Evolutionary conservation across 495 filamentous ascomycete species (phyloP).

Genomic region (Oidiodendron maius): DNA sequence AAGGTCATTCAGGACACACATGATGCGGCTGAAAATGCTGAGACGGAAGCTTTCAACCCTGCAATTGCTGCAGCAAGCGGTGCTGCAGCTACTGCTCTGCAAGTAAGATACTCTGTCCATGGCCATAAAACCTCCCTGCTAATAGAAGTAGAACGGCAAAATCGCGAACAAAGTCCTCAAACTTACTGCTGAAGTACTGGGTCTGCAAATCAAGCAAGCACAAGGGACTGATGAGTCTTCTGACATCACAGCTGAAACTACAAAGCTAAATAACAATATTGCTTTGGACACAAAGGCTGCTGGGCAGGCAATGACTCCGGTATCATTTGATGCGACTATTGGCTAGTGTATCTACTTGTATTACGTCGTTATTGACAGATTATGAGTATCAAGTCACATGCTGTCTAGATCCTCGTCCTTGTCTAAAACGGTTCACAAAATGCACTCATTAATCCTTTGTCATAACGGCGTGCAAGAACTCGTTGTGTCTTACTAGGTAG

Average conservation of each 20-base stretch:
- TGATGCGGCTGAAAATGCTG: conserved; percentile 24
- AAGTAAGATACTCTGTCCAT: conserved; percentile 7
- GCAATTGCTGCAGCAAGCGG: conserved; percentile 24
- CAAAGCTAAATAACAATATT: conserved; percentile 42
- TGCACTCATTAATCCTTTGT: too few species aligned
- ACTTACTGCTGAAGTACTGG: conserved; percentile 31
- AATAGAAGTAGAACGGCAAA: conserved; percentile 37
- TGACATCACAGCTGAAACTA: conserved; percentile 27
- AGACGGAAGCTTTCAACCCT: conserved; percentile 24
- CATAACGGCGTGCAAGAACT: too few species aligned
- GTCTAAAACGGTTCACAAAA: too few species aligned
- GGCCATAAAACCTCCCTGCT: not conserved
- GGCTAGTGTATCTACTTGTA: too few species aligned
- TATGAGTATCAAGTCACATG: too few species aligned
- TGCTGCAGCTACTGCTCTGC: conserved; percentile 20
- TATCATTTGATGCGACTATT: conserved; percentile 11
- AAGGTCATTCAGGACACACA: conserved; percentile 21
- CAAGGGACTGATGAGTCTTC: conserved; percentile 12
- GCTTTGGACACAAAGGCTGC: conserved; percentile 27
- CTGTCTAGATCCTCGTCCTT: too few species aligned
- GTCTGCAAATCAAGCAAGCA: conserved; percentile 18
- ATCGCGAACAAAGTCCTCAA: conserved; percentile 53
- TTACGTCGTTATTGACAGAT: too few species aligned
- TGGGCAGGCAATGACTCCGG: conserved; percentile 16
- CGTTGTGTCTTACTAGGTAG: too few species aligned